Evolutionary conservation across 495 filamentous ascomycete species (phyloP).

Genomic region (Clavariopsis aquatica): DNA sequence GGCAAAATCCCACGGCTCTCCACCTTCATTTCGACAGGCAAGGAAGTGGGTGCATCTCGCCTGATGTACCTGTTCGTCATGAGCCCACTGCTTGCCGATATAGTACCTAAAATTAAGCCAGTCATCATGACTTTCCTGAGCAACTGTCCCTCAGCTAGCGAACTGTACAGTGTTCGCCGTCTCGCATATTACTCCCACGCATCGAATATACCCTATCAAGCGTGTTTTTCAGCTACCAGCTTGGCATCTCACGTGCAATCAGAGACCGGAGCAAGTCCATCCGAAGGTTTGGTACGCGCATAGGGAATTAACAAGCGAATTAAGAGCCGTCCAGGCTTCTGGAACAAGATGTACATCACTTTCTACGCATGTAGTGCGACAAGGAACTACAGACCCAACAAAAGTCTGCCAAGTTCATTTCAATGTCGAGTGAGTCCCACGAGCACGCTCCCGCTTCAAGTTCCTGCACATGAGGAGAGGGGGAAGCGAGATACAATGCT

Average conservation of each 20-base stretch:
- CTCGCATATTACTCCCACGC: not conserved
- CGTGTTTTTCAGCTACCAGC: not conserved
- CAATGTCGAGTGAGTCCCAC: not conserved
- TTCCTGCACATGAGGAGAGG: not conserved
- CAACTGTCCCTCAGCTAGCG: not conserved
- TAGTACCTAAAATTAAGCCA: not conserved
- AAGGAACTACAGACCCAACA: not conserved
- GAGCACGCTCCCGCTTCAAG: not conserved
- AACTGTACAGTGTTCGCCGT: not conserved
- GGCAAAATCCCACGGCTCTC: slow-evolving; percentile 2
- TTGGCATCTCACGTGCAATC: not conserved
- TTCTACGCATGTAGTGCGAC: not conserved
- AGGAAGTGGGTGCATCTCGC: not conserved
- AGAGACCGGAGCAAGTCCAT: slow-evolving; percentile 6
- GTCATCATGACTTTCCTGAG: not conserved
- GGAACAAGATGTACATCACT: slow-evolving; percentile 2
- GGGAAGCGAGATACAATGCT: not conserved
- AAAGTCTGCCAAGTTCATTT: not conserved
- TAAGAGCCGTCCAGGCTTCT: slow-evolving; percentile 4
- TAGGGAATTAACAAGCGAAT: slow-evolving; percentile 4
- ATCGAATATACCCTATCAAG: not conserved
- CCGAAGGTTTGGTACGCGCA: not conserved
- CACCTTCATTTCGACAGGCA: not conserved
- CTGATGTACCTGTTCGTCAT: not conserved
- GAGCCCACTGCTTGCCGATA: not conserved